Evolutionary conservation across 1,139 yeast species (phyloP).

Genomic region (Scheffersomyces cryptocercus): DNA sequence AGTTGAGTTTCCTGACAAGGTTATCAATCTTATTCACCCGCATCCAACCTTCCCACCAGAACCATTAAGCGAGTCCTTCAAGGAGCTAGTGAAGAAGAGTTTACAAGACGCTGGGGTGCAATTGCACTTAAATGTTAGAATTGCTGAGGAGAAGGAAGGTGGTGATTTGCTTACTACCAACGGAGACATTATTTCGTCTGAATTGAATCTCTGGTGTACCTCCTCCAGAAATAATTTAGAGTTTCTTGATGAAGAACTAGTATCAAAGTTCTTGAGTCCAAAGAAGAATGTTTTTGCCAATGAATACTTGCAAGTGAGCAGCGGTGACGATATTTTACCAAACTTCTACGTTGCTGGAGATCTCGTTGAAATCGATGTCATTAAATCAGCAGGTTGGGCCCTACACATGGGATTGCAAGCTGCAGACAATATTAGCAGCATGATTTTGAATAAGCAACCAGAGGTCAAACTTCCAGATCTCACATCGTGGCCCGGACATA

Average conservation of each 20-base stretch:
- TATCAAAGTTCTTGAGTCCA: constrained; percentile 22
- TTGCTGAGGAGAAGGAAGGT: constrained; percentile 21
- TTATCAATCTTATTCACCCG: constrained; percentile 42
- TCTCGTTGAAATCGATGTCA: constrained; percentile 40
- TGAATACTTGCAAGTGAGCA: constrained; percentile 37
- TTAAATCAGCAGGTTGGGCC: constrained; percentile 52
- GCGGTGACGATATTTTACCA: constrained; percentile 9
- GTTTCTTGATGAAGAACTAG: constrained; percentile 20
- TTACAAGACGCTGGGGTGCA: constrained; percentile 22
- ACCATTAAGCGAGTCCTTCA: constrained; percentile 35
- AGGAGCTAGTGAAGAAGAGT: constrained; percentile 25
- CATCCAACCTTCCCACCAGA: constrained; percentile 43
- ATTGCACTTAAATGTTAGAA: constrained; percentile 21
- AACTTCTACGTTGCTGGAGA: constrained; percentile 44
- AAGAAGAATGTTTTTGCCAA: constrained; percentile 33
- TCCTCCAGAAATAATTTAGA: constrained; percentile 41
- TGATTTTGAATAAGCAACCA: constrained; percentile 33
- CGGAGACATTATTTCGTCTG: constrained; percentile 31
- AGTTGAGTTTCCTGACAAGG: constrained; percentile 32
- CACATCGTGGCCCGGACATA: constrained; percentile 38
- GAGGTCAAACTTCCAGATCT: constrained; percentile 27
- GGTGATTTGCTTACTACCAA: constrained; percentile 33
- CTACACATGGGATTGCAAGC: constrained; percentile 44
- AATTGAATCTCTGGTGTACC: constrained; percentile 47
- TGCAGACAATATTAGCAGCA: constrained; percentile 37